Evolutionary conservation across 2,329 filamentous ascomycete species (phyloP), one percentile per base, ranked within the genome.

Genomic region (Ophiocordyceps australis): DNA sequence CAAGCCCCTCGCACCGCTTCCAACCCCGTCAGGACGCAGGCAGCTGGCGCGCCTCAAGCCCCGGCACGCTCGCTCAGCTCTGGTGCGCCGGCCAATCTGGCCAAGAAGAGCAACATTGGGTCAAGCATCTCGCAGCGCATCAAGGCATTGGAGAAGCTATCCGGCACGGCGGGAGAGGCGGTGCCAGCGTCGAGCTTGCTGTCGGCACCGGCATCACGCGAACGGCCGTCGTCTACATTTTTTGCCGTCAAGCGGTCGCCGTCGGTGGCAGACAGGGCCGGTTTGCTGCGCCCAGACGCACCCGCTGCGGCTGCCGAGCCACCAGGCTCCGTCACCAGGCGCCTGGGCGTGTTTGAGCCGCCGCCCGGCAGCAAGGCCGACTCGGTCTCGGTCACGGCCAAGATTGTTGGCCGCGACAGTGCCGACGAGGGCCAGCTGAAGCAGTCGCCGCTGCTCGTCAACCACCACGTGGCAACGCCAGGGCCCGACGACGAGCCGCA

Each of bases 111-210:
- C 35, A 89, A 80, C 40, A 67, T 95, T 14, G 85, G 82, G 7
- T 83, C 79, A 7, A 83, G 81, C 37, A 94, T 98, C 32, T 91
- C 86, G 4, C 81, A 86, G 46, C 75, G 89, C 22, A 95, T 95
- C 47, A 91, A 93, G 49, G 83, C 85, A 6, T 59, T 98, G 27
- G 80, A 93, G 44, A 85, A 82, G 47, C 63, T 89, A 36, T 63
- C 74, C 31, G 51, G 61, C 8, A 34, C 43, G 29, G 33, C 37
- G 8, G 39, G 32, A 5, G 49, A 50, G 4, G 18, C 35, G 5
- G n/a, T n/a, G n/a, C n/a, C n/a, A n/a, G n/a, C n/a, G n/a, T n/a
- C n/a, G n/a, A n/a, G n/a, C n/a, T n/a, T n/a, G n/a, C n/a, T n/a
- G n/a, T 37, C 35, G 20, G 30, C 35, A 8, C 19, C 34, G 3